Evolutionary conservation across 2,329 filamentous ascomycete species (phyloP).

Genomic region (Cercospora canescens): DNA sequence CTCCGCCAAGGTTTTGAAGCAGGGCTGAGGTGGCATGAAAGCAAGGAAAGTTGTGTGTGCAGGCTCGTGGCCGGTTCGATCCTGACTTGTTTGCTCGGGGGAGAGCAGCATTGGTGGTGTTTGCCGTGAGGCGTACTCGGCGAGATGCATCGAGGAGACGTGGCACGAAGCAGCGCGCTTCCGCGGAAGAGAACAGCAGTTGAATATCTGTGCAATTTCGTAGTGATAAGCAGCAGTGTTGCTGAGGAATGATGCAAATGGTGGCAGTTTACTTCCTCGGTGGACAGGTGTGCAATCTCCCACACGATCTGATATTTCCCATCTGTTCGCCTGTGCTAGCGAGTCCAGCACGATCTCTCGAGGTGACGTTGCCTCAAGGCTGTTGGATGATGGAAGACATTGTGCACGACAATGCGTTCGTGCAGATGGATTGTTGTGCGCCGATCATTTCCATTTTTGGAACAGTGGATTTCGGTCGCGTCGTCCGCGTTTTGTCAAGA

Average conservation of each 20-base stretch:
- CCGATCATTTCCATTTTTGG: background rate
- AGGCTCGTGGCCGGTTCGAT: background rate
- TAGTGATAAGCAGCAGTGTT: no score
- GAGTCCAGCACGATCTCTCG: background rate
- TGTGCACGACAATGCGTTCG: background rate
- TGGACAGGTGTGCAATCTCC: no score
- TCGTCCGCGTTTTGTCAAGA: background rate
- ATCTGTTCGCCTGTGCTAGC: background rate
- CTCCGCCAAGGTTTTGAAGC: conserved; percentile 14
- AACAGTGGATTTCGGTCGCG: background rate
- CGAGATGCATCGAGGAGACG: background rate
- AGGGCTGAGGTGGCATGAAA: background rate
- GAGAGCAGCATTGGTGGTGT: background rate
- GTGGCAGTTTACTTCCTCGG: no score
- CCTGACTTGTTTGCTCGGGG: background rate
- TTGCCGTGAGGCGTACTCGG: background rate
- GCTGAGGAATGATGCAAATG: no score
- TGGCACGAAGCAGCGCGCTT: background rate
- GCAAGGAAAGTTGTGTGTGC: background rate
- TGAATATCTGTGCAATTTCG: background rate
- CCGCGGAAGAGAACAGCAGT: background rate
- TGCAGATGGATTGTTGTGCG: background rate
- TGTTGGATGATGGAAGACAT: background rate
- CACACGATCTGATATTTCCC: no score
- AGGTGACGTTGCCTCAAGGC: background rate